These are phyloP conservation scores for Mortierella sp. DNA, from an alignment of 371 early-diverging fungal species.

Conservation along the genomic window DNA sequence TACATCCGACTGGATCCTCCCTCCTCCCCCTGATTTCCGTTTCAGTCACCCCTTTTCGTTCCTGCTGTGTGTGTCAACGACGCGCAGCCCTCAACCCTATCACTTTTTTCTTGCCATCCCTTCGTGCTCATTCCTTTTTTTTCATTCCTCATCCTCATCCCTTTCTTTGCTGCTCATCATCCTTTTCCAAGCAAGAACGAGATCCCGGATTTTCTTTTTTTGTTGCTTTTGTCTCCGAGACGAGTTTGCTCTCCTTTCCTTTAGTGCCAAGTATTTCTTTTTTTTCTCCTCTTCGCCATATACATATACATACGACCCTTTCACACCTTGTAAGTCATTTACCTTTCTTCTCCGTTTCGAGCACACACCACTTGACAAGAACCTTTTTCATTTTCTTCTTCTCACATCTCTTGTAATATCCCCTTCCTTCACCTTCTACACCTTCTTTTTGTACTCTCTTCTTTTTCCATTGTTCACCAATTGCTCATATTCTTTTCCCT, in stretches of 20 bases:
- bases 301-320: not conserved
- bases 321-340: not conserved
- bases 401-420: not conserved
- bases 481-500: conserved; percentile 8
- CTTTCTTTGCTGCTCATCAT: not conserved
- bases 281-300: not conserved
- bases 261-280: conserved; percentile 1
- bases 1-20: not conserved
- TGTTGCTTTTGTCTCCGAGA: not conserved
- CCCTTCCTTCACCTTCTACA: not conserved
- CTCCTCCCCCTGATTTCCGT: not conserved
- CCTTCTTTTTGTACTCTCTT: not conserved
- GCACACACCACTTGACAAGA: not conserved
- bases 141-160: not conserved
- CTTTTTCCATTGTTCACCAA: not conserved
- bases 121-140: not conserved
- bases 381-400: not conserved
- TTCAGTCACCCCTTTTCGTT: not conserved
- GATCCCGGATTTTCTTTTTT: not conserved
- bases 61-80: not conserved
- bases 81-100: not conserved
- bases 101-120: not conserved
- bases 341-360: not conserved
- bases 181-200: not conserved
- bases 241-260: not conserved